phyloP scores from a whole-genome alignment of 2,329 filamentous ascomycete genomes.

The Hirsutella thompsonii region DNA sequence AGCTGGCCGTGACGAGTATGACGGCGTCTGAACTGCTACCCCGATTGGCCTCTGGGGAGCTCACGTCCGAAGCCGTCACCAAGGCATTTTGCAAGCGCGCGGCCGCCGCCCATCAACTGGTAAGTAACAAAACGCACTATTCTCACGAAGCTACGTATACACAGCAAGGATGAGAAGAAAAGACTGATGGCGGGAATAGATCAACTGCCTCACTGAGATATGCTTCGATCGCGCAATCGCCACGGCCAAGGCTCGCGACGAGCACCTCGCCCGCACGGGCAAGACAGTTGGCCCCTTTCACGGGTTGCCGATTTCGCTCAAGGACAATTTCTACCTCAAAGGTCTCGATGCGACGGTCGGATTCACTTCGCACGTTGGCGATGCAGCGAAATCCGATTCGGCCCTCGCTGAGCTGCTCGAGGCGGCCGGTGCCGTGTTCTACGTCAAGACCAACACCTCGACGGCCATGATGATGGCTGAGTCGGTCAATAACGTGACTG shows the following conservation, averaged over 20 bases:
- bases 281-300: conserved; percentile 49
- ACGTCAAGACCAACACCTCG: conserved; percentile 44
- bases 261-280: conserved; percentile 31
- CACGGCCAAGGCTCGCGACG: conserved; percentile 34
- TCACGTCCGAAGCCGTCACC: conserved; percentile 26
- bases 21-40: conserved; percentile 26
- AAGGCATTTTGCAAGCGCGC: conserved; percentile 42
- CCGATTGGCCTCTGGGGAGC: conserved; percentile 20
- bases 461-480: conserved; percentile 60
- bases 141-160: no score
- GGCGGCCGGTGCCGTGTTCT: conserved; percentile 37
- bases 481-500: conserved; percentile 52
- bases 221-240: conserved; percentile 39
- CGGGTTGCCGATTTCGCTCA: conserved; percentile 51
- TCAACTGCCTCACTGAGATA: conserved; percentile 39
- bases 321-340: conserved; percentile 55
- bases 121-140: conserved; percentile 24
- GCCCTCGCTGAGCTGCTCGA: conserved; percentile 27
- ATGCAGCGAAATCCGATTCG: conserved; percentile 35
- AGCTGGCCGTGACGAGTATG: conserved; percentile 33
- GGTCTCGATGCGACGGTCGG: conserved; percentile 50
- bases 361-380: conserved; percentile 46
- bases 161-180: no score
- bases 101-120: conserved; percentile 43
- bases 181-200: no score